Percentiles rank a stretch among this genome's conserved stretches.
Evolutionary conservation across 352 stramenopile species (phyloP).

Genomic region (Globisporangium canariense): DNA sequence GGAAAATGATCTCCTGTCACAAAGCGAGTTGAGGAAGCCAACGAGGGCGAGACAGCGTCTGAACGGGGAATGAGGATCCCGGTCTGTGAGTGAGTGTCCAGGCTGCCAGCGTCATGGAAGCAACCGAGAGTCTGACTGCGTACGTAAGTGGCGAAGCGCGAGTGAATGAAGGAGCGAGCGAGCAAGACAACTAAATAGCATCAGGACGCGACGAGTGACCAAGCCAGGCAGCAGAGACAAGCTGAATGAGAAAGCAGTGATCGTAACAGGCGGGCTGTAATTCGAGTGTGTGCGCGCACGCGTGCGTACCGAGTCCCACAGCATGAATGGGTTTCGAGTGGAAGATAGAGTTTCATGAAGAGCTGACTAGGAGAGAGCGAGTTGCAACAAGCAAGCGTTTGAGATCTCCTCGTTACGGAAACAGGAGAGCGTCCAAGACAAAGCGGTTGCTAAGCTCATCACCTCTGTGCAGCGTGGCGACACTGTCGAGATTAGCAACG

Average conservation of each 20-base stretch:
- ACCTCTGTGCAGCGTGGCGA: not conserved
- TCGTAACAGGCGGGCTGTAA: not conserved
- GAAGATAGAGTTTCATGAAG: slow-evolving; percentile 3
- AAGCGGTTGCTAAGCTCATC: not conserved
- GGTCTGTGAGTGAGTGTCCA: not conserved
- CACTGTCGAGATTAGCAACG: not conserved
- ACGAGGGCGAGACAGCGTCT: slow-evolving; percentile 1
- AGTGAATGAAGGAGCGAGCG: not conserved
- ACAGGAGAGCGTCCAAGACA: not conserved
- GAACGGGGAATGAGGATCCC: not conserved
- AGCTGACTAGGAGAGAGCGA: not conserved
- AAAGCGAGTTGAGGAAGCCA: slow-evolving; percentile 7
- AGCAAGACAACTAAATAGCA: not conserved
- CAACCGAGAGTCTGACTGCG: not conserved
- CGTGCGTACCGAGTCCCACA: not conserved
- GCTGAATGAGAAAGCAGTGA: not conserved
- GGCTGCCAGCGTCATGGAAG: slow-evolving; percentile 5
- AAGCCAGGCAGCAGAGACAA: not conserved
- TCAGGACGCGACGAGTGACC: not conserved
- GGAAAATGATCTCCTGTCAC: not conserved
- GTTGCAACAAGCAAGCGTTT: not conserved
- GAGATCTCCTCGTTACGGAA: not conserved
- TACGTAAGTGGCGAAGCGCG: not conserved
- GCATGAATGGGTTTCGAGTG: slow-evolving; percentile 1
- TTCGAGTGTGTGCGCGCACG: not conserved